Evolutionary conservation across 345 rosid species (phyloP).

Genomic region (Camelina laxa): DNA sequence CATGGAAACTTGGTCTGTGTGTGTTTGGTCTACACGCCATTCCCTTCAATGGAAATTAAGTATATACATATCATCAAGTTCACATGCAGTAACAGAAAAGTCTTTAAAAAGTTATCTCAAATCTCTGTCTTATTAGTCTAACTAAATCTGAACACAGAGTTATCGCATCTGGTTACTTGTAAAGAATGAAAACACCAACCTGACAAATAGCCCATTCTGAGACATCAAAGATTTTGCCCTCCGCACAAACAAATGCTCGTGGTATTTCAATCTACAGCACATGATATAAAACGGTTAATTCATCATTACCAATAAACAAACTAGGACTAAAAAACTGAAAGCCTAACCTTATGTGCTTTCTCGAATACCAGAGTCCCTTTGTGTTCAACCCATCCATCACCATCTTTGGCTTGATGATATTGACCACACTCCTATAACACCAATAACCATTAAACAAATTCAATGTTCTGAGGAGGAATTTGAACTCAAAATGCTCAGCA

Average conservation of each 20-base stretch:
- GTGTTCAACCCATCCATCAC: conserved; percentile 97
- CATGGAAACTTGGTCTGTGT: conserved; percentile 94
- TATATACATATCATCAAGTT: conserved; percentile 7
- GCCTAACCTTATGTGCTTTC: conserved; percentile 67
- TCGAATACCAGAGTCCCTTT: conserved; percentile 76
- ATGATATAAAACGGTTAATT: conserved; percentile 23
- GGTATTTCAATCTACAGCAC: conserved; percentile 80
- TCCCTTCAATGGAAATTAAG: conserved; percentile 56
- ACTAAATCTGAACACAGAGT: not conserved
- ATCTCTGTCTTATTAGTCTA: conserved; percentile 3
- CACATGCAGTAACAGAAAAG: conserved; percentile 6
- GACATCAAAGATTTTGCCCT: conserved; percentile 92
- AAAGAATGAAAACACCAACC: conserved; percentile 52
- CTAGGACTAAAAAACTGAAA: conserved; percentile 12
- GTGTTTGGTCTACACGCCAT: conserved; percentile 97
- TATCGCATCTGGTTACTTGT: not conserved
- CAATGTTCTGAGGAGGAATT: not conserved
- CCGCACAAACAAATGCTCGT: conserved; percentile 92
- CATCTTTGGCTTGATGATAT: conserved; percentile 94
- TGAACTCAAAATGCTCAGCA: not conserved
- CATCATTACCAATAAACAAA: not conserved
- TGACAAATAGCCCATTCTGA: conserved; percentile 98
- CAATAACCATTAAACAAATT: conserved; percentile 17
- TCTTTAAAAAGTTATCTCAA: not conserved
- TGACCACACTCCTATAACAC: conserved; percentile 78